These are phyloP conservation scores for Pleurotus ostreatus DNA, from an alignment of 768 basidiomycete genomes.

Conservation along the genomic window DNA sequence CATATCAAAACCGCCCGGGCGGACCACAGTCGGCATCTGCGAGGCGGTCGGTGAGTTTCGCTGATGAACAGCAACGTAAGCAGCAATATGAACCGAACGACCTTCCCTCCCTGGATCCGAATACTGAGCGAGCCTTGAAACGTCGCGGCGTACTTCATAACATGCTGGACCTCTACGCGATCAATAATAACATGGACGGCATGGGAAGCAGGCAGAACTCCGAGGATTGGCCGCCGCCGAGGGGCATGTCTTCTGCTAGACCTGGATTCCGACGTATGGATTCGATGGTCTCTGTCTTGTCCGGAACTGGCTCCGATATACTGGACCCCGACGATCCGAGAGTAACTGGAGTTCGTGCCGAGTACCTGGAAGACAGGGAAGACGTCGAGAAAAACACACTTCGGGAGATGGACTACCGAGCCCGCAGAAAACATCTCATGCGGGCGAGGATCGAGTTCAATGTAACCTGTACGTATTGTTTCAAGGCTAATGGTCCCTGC, in stretches of 20 bases:
- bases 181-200: slow-evolving; percentile 21
- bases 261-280: slow-evolving; percentile 32
- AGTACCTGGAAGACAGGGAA: slow-evolving; percentile 51
- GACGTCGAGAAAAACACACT: slow-evolving; percentile 60
- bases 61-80: slow-evolving; percentile 14
- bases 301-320: slow-evolving; percentile 40
- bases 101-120: slow-evolving; percentile 17
- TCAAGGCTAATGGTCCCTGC: too few relatives aligned
- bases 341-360: slow-evolving; percentile 52
- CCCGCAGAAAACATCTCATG: slow-evolving; percentile 61
- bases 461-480: slow-evolving; percentile 49
- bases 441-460: slow-evolving; percentile 72
- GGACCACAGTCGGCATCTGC: slow-evolving; percentile 21
- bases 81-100: slow-evolving; percentile 19
- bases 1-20: slow-evolving; percentile 25
- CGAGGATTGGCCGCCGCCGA: slow-evolving; percentile 13
- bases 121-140: slow-evolving; percentile 29
- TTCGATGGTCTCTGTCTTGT: slow-evolving; percentile 39
- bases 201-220: slow-evolving; percentile 13
- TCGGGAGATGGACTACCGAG: slow-evolving; percentile 62
- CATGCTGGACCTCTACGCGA: slow-evolving; percentile 48
- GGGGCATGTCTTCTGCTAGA: slow-evolving; percentile 18
- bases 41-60: slow-evolving; percentile 38
- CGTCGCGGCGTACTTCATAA: slow-evolving; percentile 46
- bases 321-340: slow-evolving; percentile 73